Evolutionary conservation across 2,329 filamentous ascomycete genomes (phyloP).

Genomic region (Arthrobotrys sphaeroides): DNA sequence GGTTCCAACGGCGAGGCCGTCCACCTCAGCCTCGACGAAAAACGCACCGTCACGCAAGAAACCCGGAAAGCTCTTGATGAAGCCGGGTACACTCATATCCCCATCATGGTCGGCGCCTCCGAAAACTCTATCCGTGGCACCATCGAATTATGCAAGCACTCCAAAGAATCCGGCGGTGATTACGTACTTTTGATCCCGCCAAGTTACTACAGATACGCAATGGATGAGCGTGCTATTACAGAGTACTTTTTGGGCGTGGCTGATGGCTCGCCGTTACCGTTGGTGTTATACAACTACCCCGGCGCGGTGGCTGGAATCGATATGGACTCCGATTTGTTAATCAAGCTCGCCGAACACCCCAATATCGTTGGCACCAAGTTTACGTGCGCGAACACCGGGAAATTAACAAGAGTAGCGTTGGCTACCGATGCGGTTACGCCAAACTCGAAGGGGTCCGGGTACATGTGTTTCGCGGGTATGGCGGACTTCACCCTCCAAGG

Average conservation of each 20-base stretch:
- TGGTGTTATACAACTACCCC: constrained; percentile 76
- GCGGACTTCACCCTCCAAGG: constrained; percentile 79
- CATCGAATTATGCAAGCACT: constrained; percentile 74
- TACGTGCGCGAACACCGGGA: constrained; percentile 76
- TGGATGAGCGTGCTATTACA: constrained; percentile 65
- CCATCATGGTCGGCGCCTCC: constrained; percentile 79
- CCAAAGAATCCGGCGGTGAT: constrained; percentile 75
- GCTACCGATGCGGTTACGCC: constrained; percentile 65
- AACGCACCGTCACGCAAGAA: constrained; percentile 73
- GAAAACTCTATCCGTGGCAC: constrained; percentile 78
- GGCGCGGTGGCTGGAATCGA: constrained; percentile 72
- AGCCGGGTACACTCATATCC: constrained; percentile 72
- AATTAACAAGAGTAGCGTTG: constrained; percentile 67
- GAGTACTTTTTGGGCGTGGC: constrained; percentile 75
- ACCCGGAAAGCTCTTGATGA: constrained; percentile 76
- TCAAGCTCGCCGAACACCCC: constrained; percentile 69
- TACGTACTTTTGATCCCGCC: constrained; percentile 80
- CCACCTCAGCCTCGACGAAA: constrained; percentile 76
- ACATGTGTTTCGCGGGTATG: constrained; percentile 76
- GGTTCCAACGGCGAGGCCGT: constrained; percentile 86
- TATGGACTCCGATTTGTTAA: constrained; percentile 71
- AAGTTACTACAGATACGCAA: constrained; percentile 77
- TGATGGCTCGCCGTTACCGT: constrained; percentile 70
- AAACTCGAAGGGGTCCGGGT: constrained; percentile 61
- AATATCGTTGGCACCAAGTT: constrained; percentile 76